Percentiles rank a stretch among this genome's conserved stretches.
These are phyloP conservation scores for Pyrenula aspistea DNA, from an alignment of 495 filamentous ascomycete genomes.

Conservation along the genomic window DNA sequence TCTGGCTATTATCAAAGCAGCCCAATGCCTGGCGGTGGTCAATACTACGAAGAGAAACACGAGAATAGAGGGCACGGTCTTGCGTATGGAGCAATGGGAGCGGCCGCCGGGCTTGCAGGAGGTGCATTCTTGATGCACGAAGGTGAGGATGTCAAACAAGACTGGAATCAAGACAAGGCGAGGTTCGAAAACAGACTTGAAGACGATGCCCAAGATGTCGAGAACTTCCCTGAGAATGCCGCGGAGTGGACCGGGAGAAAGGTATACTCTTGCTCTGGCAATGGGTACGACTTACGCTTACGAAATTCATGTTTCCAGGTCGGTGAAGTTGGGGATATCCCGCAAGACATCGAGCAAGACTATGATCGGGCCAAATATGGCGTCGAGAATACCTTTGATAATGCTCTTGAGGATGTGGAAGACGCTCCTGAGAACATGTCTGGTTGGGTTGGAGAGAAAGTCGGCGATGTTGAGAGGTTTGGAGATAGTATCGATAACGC, in stretches of 20 bases:
- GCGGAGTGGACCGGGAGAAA: conserved; percentile 25
- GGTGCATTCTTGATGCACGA: conserved; percentile 39
- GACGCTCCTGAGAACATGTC: conserved; percentile 25
- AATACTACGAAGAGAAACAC: conserved; percentile 13
- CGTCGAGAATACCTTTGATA: conserved; percentile 18
- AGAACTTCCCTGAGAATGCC: conserved; percentile 26
- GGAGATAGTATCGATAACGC: conserved; percentile 23
- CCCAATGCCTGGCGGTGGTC: conserved; percentile 1
- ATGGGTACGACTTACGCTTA: neutral
- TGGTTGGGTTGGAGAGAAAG: conserved; percentile 22
- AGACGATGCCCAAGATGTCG: conserved; percentile 16
- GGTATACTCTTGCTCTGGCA: conserved; percentile 6
- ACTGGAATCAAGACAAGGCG: conserved; percentile 18
- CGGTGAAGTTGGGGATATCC: conserved; percentile 22
- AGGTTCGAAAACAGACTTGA: conserved; percentile 9
- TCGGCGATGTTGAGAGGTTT: conserved; percentile 25
- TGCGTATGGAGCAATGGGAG: conserved; percentile 33
- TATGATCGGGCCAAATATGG: conserved; percentile 16
- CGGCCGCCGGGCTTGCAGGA: conserved; percentile 37
- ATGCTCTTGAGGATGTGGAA: conserved; percentile 19
- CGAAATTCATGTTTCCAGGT: conserved; percentile 9
- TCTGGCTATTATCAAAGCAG: conserved; percentile 7
- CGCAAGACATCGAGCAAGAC: conserved; percentile 16
- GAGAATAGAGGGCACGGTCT: conserved; percentile 28
- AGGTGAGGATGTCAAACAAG: conserved; percentile 17